Base-by-base conservation (phyloP, 305 asterid genomes). In the Solanum aculeatissimum region DNA sequence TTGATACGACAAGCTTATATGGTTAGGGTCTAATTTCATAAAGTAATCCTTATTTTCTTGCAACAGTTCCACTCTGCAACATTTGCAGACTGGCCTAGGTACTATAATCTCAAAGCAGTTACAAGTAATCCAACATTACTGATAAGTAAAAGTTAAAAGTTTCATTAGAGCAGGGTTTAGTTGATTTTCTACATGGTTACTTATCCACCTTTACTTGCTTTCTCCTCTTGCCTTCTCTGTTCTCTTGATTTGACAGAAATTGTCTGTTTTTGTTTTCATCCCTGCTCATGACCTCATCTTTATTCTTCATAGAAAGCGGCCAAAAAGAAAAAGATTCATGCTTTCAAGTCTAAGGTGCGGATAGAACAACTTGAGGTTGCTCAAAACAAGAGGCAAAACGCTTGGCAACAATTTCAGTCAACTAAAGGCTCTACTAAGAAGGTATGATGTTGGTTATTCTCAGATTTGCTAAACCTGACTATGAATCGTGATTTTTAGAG, bases 341-440 rank as follows among this genome's bases (percentile, higher is more conserved):
- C 98, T 58, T 97, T 94, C 80, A 97, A 97, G 92, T 97, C 99
- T 82, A 97, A 97, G 94, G 90, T 95, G 97, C 93, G 99, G 86
- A 85, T 92, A 87, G 99, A 97, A 90, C 98, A 90, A 88, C 94
- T 94, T 84, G 99, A 97, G 90, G 94, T 92, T 65, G 84, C 97
- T n/a, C 98, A 97, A 89, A 97, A 97, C 88, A 97, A 97, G 91
- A 95, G 98, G 90, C 98, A 93, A 91, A 97, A 95, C 74, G 98
- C 96, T 79, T 95, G 99, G 98, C 99, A 97, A 88, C 98, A 97
- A 87, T 97, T 97, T 88, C 99, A 97, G 89, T 95, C 98, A 25
- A 91, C 97, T 53, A 97, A 95, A 91, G 98, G 98, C 88, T 90
- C 88, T 80, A 92, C 98, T 83, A 97, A 94, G 90, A 97, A 97